Base-by-base conservation (phyloP, 441 rosid genomes). In the Pelargonium cotyledonis region DNA sequence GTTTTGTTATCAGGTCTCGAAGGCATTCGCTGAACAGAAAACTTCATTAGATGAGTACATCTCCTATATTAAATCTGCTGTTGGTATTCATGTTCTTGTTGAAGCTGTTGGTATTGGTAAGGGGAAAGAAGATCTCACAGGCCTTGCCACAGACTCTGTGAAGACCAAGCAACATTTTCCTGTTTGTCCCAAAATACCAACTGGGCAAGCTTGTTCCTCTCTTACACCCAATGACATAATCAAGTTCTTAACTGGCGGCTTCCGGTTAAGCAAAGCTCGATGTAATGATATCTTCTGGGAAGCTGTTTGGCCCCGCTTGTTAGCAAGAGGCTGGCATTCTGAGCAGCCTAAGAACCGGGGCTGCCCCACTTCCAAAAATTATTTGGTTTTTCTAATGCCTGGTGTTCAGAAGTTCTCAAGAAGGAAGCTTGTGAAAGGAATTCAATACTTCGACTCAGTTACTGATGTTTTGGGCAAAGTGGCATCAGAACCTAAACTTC, bases 241-340 rank as follows among this genome's bases (percentile, higher is more conserved):
- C 58, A 80, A 77, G 46, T 73, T 83, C 15, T 72, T 91, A 79
- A 89, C 86, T 12, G 89, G 93, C 16, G 83, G 79, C 60, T 74
- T 81, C 47, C 86, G 93, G 63, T 73, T 88, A 74, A 85, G 89
- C 79, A 89, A 89, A 81, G 88, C 90, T 35, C 91, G 93, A 14
- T 79, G 83, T 68, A 88, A 69, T 70, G 91, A 89, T 78, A 82
- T 89, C 55, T 89, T 87, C 71, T 88, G 96, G 96, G 96, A 89
- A 80, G 91, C 90, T 63, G 86, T 88, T 61, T 89, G 96, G 96
- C 96, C 96, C 1, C 93, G 91, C 63, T 76, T 89, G 73, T 78
- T 89, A 7, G 93, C 89, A 31, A 77, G 82, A 79, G 93, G 96
- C 67, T 89, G 96, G 96, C 88, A 79, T 74, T 88, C 91, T 35